Percentiles rank a stretch among this genome's conserved stretches.
Conservation (phyloP, 2,329 filamentous ascomycete genomes). For the Sclerotinia spermophila region DNA sequence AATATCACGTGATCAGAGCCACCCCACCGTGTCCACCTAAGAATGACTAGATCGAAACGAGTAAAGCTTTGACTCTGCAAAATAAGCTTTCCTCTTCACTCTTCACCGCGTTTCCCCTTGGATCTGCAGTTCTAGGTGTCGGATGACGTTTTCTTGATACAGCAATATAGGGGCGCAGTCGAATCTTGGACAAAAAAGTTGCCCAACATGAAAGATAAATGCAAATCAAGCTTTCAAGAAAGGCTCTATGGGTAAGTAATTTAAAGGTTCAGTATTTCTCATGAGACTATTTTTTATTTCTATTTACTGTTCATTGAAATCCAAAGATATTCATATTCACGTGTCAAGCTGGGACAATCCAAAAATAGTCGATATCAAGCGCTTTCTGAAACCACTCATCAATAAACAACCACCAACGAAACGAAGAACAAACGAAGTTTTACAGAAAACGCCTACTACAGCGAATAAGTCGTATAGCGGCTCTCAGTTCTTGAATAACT, state of each 20-base stretch:
- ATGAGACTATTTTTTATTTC: neutral
- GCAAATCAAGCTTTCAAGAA: slow-evolving; percentile 7
- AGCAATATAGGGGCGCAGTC: slow-evolving; percentile 12
- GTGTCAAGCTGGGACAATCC: slow-evolving; percentile 2
- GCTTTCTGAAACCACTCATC: slow-evolving; percentile 19
- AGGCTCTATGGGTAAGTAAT: neutral
- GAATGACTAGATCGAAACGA: neutral
- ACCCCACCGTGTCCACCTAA: neutral
- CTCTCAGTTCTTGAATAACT: neutral
- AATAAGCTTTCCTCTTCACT: slow-evolving; percentile 8
- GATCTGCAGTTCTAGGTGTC: slow-evolving; percentile 7
- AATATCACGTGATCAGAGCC: neutral
- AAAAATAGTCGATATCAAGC: slow-evolving; percentile 18
- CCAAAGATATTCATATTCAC: slow-evolving; percentile 15
- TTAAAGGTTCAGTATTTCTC: neutral
- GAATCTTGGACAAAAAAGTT: slow-evolving; percentile 11
- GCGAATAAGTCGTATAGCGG: neutral
- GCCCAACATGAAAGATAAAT: slow-evolving; percentile 12
- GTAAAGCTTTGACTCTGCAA: neutral
- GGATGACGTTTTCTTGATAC: slow-evolving; percentile 15
- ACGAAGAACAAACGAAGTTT: slow-evolving; percentile 4
- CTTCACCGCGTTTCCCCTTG: neutral
- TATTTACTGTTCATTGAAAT: slow-evolving; percentile 9
- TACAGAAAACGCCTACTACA: neutral
- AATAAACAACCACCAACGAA: slow-evolving; percentile 12